phyloP scores from a whole-genome alignment of 2,329 filamentous ascomycete genomes.

The Venturia pyrina region DNA sequence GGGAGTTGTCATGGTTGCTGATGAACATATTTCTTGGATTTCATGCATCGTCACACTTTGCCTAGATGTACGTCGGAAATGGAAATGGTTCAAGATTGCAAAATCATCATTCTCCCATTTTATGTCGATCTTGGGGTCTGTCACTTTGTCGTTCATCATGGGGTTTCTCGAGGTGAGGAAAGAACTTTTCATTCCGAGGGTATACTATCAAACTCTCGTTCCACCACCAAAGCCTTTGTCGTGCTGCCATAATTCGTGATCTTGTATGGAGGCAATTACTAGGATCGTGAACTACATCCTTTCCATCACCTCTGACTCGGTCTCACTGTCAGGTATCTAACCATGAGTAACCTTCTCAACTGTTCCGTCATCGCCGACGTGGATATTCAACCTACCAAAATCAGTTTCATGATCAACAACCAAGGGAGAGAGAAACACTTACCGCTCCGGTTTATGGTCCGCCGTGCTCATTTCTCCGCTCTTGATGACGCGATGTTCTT shows the following conservation, averaged over 20 bases:
- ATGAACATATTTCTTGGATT: neutral
- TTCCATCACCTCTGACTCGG: too few relatives aligned
- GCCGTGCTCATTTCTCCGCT: slow-evolving; percentile 36
- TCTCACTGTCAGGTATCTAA: slow-evolving; percentile 17
- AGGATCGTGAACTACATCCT: too few relatives aligned
- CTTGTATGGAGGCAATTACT: too few relatives aligned
- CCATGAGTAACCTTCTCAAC: slow-evolving; percentile 39
- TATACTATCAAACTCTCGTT: neutral
- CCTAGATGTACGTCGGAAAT: too few relatives aligned
- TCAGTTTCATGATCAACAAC: neutral
- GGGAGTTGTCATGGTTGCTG: neutral
- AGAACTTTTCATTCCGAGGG: neutral
- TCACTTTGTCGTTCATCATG: too few relatives aligned
- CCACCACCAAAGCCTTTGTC: neutral
- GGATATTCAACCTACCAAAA: slow-evolving; percentile 33
- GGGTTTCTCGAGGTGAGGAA: too few relatives aligned
- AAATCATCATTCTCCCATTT: too few relatives aligned
- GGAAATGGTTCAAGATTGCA: neutral
- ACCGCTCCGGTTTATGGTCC: slow-evolving; percentile 39
- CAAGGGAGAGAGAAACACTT: slow-evolving; percentile 1
- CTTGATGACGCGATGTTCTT: slow-evolving; percentile 37
- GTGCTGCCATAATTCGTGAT: neutral
- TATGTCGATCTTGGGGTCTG: too few relatives aligned
- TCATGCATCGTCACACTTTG: neutral
- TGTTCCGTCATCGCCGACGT: slow-evolving; percentile 38